These are phyloP conservation scores for Colletotrichum cuscutae DNA, from an alignment of 2,329 filamentous ascomycete species.

Conservation along the genomic window DNA sequence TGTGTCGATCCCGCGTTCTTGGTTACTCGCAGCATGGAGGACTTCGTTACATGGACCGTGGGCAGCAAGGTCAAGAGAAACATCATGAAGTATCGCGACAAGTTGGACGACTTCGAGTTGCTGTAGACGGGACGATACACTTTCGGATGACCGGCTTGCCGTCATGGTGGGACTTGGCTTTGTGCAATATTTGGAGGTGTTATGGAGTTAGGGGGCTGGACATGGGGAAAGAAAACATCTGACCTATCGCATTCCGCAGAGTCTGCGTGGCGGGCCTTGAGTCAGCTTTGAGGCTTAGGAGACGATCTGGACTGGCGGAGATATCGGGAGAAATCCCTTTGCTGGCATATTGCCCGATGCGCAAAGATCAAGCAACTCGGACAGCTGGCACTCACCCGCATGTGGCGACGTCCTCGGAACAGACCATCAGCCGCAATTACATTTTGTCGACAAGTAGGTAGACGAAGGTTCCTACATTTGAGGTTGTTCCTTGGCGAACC, in stretches of 20 bases:
- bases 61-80: constrained; percentile 97
- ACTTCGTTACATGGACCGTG: constrained; percentile 96
- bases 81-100: constrained; percentile 93
- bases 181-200: constrained; percentile 23
- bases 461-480: neutral
- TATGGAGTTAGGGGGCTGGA: constrained; percentile 24
- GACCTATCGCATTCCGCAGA: neutral
- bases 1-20: constrained; percentile 91
- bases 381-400: neutral
- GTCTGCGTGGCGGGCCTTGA: constrained; percentile 1
- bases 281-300: constrained; percentile 3
- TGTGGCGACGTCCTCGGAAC: neutral
- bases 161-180: constrained; percentile 10
- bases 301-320: neutral
- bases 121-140: constrained; percentile 57
- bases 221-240: constrained; percentile 1
- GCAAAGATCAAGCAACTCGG: neutral
- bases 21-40: constrained; percentile 90
- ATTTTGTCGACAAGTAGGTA: neutral
- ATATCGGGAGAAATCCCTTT: neutral
- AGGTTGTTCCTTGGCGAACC: neutral
- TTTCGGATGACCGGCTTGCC: constrained; percentile 27
- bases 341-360: neutral
- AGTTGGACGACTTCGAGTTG: constrained; percentile 95
- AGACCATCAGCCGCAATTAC: neutral